Percentiles rank a stretch among this genome's conserved stretches.
Evolutionary conservation across 208 protist species (phyloP).

Genomic region (Crithidia bombi): DNA sequence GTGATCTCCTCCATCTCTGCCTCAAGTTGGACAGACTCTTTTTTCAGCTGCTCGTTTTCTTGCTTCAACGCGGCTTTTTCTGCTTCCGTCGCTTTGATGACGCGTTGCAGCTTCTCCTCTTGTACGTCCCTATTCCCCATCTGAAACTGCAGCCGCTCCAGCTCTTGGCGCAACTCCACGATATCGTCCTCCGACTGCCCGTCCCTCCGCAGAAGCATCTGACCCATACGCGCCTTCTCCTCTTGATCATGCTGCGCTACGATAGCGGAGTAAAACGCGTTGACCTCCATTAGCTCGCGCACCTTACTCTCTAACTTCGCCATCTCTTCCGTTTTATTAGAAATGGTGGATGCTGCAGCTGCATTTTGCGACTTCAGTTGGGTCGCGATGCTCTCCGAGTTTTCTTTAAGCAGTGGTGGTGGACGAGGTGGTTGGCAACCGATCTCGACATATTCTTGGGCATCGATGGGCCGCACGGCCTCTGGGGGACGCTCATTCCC

Average conservation of each 20-base stretch:
- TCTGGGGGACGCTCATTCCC: conserved; percentile 6
- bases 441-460: conserved; percentile 1
- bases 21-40: conserved; percentile 45
- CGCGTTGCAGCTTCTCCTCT: conserved; percentile 47
- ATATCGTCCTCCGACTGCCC: conserved; percentile 23
- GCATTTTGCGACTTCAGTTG: conserved; percentile 25
- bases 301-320: conserved; percentile 58
- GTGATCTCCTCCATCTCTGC: conserved; percentile 51
- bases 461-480: background rate
- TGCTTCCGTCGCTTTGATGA: conserved; percentile 35
- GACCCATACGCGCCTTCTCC: conserved; percentile 41
- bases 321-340: conserved; percentile 67
- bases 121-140: conserved; percentile 41
- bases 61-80: conserved; percentile 39
- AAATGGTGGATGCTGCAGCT: conserved; percentile 28
- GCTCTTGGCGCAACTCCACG: conserved; percentile 19
- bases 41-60: conserved; percentile 47
- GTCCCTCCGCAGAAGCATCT: conserved; percentile 3
- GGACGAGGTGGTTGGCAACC: conserved; percentile 13
- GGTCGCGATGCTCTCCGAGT: background rate
- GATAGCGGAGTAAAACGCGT: conserved; percentile 83
- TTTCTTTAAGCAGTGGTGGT: conserved; percentile 11
- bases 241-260: conserved; percentile 73
- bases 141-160: conserved; percentile 38
- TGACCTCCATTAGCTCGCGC: conserved; percentile 79